These are phyloP conservation scores for Thielaviopsis musarum DNA, from an alignment of 2,329 filamentous ascomycete genomes.

Conservation along the genomic window DNA sequence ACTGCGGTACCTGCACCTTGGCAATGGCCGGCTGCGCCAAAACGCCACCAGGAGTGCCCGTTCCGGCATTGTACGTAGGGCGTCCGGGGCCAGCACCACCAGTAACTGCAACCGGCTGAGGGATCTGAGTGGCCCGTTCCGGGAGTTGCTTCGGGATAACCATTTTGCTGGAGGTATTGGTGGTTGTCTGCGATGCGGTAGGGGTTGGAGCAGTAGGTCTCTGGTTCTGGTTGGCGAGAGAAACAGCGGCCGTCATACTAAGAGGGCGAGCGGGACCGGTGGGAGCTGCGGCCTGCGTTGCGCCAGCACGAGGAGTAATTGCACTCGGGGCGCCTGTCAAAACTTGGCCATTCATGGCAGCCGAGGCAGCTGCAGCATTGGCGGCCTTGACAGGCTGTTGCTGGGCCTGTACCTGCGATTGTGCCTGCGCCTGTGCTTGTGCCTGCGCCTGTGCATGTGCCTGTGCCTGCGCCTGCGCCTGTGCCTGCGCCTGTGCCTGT, in stretches of 20 bases:
- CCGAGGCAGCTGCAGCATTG: constrained; percentile 28
- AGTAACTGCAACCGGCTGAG: constrained; percentile 54
- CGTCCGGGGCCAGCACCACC: constrained; percentile 47
- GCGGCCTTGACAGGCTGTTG: constrained; percentile 27
- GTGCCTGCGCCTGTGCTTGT: constrained; percentile 14
- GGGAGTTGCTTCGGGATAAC: constrained; percentile 67
- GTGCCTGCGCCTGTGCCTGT: constrained; percentile 5
- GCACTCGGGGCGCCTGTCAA: constrained; percentile 33
- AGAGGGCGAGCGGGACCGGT: constrained; percentile 25
- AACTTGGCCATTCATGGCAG: constrained; percentile 22
- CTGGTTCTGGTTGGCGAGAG: constrained; percentile 28
- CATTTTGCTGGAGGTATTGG: constrained; percentile 43
- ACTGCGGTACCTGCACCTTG: constrained; percentile 66
- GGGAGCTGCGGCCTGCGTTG: constrained; percentile 29
- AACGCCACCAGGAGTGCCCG: constrained; percentile 59
- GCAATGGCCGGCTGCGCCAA: constrained; percentile 75
- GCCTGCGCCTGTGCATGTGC: constrained; percentile 15
- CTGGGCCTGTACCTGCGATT: constrained; percentile 20
- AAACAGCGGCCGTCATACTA: constrained; percentile 33
- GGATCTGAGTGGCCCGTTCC: constrained; percentile 48
- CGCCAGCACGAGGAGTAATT: constrained; percentile 29
- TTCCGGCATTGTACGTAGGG: constrained; percentile 71
- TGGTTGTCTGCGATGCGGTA: constrained; percentile 23
- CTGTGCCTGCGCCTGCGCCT: constrained; percentile 19
- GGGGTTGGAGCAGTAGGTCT: constrained; percentile 16